These are phyloP conservation scores for Botrytis squamosa DNA, from an alignment of 2,329 filamentous ascomycete species.

Conservation along the genomic window DNA sequence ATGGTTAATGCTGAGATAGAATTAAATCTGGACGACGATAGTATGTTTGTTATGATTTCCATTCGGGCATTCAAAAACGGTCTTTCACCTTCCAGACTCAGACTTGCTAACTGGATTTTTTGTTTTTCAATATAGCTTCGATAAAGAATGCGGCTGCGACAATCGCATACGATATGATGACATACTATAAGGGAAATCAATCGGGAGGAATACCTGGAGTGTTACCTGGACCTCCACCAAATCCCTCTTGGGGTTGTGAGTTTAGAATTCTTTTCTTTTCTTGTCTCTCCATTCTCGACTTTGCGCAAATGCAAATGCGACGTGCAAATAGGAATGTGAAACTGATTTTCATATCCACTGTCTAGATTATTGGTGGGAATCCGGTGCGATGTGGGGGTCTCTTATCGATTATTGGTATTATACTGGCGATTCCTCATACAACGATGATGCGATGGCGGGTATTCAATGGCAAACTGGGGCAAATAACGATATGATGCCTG, in stretches of 20 bases:
- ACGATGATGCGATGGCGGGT: conserved; percentile 52
- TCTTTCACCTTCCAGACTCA: not conserved
- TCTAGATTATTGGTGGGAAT: conserved; percentile 58
- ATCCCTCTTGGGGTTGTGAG: conserved; percentile 37
- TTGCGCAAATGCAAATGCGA: not conserved
- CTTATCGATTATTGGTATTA: conserved; percentile 63
- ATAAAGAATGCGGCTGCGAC: conserved; percentile 38
- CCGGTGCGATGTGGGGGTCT: conserved; percentile 59
- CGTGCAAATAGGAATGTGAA: not conserved
- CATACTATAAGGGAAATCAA: conserved; percentile 44
- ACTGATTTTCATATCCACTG: not conserved
- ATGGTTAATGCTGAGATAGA: conserved; percentile 40
- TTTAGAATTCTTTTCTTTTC: conserved; percentile 18
- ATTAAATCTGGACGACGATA: conserved; percentile 33
- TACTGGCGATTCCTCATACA: conserved; percentile 58
- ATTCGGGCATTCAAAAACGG: not conserved
- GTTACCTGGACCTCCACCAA: conserved; percentile 46
- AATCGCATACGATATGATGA: conserved; percentile 41
- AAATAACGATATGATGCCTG: conserved; percentile 57
- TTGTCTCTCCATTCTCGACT: conserved; percentile 18
- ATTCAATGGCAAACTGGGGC: conserved; percentile 59
- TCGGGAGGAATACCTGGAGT: conserved; percentile 49
- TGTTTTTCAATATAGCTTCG: conserved; percentile 43
- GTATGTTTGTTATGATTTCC: conserved; percentile 24
- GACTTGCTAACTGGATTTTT: conserved; percentile 28